Base-by-base conservation (phyloP, 768 basidiomycete species). In the Hebeloma cylindrosporum region DNA sequence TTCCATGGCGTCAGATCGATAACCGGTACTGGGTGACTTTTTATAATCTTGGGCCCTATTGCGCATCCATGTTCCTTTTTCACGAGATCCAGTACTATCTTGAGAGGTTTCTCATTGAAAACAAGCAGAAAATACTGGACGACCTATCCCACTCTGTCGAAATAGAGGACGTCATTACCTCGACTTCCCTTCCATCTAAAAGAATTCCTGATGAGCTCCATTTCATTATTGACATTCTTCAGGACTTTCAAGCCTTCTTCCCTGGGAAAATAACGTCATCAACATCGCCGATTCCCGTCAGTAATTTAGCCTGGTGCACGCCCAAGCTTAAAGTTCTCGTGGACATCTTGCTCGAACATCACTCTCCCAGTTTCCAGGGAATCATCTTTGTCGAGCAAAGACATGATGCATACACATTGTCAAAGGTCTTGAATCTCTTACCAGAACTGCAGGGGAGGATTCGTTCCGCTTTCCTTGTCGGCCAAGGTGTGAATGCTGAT, bases 371-470 rank as follows among this genome's bases (percentile, higher is more conserved):
- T 2, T 90, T 93, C 57, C 90, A 92, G 55, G 80, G 80, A 14
- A 93, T 94, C 50, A 73, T 94, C 32, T 95, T 95, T 60, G 90
- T 91, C 13, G 82, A 91, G 48, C 89, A 91, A 58, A 78, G 92
- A 7, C 88, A 92, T 52, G 74, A 86, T 11, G 92, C 91, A 2
- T 68, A 76, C 13, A 80, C 80, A 34, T 72, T 95, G 10, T 76
- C 85, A 2, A 78, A 69, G 54, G 61, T 92, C 22, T 68, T 95
- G 3, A 71, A 78, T 1, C 73, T 70, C 23, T 71, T 90, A 2
- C 75, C 83, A 0, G 73, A 75, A 30, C 64, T 91, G 9, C 66
- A 69, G 46, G 77, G 71, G 2, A 70, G 75, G 53, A 72, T 93
- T 40, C 70, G 71, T 5, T 78, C 82, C 36, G 82, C 74, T 0